Evolutionary conservation across 495 filamentous ascomycete genomes (phyloP).

Genomic region (Penicillium manginii): DNA sequence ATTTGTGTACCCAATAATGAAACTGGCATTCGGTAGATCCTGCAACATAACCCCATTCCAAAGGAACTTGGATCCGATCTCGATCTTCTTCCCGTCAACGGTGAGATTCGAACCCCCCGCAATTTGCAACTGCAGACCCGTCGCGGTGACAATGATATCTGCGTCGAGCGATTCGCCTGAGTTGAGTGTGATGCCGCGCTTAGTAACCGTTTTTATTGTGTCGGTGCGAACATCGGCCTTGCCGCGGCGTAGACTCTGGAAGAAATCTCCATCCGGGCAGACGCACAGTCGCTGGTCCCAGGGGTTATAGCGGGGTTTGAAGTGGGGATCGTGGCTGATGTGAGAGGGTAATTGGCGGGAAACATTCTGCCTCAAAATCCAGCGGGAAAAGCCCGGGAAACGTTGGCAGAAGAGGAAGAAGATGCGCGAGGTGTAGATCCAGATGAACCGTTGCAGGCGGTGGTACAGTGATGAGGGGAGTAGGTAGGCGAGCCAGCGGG

Average conservation of each 20-base stretch:
- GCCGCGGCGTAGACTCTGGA: conserved; percentile 57
- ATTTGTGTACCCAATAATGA: conserved; percentile 62
- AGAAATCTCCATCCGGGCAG: conserved; percentile 75
- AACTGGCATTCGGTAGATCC: conserved; percentile 59
- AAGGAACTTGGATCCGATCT: conserved; percentile 50
- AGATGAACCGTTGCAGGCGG: conserved; percentile 48
- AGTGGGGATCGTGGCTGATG: conserved; percentile 66
- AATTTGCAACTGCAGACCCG: conserved; percentile 64
- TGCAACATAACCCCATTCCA: conserved; percentile 66
- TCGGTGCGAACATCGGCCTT: conserved; percentile 69
- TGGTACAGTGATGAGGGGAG: conserved; percentile 40
- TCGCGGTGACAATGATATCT: conserved; percentile 78
- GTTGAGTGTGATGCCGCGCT: conserved; percentile 58
- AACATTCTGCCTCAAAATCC: conserved; percentile 46
- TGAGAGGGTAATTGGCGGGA: conserved; percentile 55
- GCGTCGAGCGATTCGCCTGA: conserved; percentile 61
- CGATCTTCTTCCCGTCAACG: conserved; percentile 58
- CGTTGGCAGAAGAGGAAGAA: conserved; percentile 58
- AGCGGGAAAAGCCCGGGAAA: conserved; percentile 57
- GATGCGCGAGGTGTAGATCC: conserved; percentile 48
- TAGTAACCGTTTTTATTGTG: conserved; percentile 65
- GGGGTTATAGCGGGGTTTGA: conserved; percentile 70
- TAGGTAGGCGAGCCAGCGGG: conserved; percentile 41
- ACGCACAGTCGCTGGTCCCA: conserved; percentile 78
- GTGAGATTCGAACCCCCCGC: conserved; percentile 51